Conservation (phyloP, 305 asterid genomes). For the Rubia peregrina region DNA sequence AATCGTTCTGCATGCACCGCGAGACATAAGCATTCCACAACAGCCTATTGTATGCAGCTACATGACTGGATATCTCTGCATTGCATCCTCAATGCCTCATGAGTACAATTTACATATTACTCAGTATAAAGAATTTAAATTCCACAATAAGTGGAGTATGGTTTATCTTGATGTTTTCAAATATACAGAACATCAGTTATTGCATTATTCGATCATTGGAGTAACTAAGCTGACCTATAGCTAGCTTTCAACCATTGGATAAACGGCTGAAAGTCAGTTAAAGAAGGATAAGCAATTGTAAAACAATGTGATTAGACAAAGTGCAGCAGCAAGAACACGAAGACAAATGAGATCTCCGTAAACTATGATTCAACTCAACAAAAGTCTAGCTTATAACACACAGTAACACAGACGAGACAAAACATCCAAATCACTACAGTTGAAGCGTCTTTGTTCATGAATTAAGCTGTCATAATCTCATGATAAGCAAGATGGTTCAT, state of each 20-base stretch:
- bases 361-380: not conserved
- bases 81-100: too few species aligned
- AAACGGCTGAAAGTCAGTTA: not conserved
- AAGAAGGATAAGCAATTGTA: not conserved
- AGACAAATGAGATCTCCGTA: not conserved
- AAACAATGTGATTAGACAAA: too few species aligned
- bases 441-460: too few species aligned
- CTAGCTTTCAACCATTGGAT: not conserved
- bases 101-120: fast-evolving
- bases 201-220: not conserved
- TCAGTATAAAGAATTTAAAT: too few species aligned
- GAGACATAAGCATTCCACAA: too few species aligned
- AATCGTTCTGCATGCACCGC: too few species aligned
- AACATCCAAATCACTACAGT: slow-evolving; percentile 1
- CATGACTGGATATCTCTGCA: too few species aligned
- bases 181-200: too few species aligned
- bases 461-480: not conserved
- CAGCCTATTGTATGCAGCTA: too few species aligned
- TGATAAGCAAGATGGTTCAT: too few species aligned
- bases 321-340: not conserved
- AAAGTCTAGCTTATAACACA: not conserved
- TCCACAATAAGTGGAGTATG: too few species aligned
- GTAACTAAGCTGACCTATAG: not conserved
- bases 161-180: too few species aligned
- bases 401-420: not conserved